Evolutionary conservation across 2,329 filamentous ascomycete species (phyloP).

Genomic region (Chrysosporium keratinophilum): DNA sequence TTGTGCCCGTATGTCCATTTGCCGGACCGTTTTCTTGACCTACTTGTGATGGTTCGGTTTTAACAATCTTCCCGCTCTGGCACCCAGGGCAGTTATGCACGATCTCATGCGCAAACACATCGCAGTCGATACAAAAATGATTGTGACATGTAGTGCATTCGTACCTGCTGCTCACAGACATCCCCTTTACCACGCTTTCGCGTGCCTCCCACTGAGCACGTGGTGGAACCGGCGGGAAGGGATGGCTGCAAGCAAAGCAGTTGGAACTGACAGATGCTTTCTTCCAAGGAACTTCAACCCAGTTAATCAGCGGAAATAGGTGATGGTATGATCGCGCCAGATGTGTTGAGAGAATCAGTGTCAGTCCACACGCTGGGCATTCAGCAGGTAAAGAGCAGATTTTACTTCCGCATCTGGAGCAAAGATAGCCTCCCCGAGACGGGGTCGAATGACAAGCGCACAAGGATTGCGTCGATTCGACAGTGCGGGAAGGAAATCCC

Average conservation of each 20-base stretch:
- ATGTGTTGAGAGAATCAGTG: conserved; percentile 87
- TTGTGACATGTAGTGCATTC: conserved; percentile 75
- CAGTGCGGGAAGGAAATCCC: conserved; percentile 84
- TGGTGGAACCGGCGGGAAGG: conserved; percentile 52
- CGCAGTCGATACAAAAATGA: conserved; percentile 97
- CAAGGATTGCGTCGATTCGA: conserved; percentile 61
- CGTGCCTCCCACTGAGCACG: conserved; percentile 27
- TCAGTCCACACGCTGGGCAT: conserved; percentile 83
- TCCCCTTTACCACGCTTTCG: conserved; percentile 44
- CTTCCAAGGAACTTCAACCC: conserved; percentile 79
- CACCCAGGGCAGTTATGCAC: conserved; percentile 95
- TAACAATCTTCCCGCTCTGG: conserved; percentile 37
- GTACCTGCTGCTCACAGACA: conserved; percentile 79
- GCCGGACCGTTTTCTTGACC: conserved; percentile 1
- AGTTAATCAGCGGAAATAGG: conserved; percentile 79
- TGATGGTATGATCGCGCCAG: conserved; percentile 89
- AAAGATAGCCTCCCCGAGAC: conserved; percentile 74
- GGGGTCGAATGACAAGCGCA: conserved; percentile 87
- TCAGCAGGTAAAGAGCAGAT: conserved; percentile 84
- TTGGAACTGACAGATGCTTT: conserved; percentile 52
- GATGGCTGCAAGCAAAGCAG: conserved; percentile 67
- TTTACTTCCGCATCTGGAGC: conserved; percentile 77
- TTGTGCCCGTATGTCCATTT: conserved; percentile 4
- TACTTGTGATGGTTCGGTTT: background rate
- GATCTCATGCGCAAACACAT: conserved; percentile 87